Evolutionary conservation across 2,329 filamentous ascomycete genomes (phyloP).

Genomic region (Colletotrichum spinosum): DNA sequence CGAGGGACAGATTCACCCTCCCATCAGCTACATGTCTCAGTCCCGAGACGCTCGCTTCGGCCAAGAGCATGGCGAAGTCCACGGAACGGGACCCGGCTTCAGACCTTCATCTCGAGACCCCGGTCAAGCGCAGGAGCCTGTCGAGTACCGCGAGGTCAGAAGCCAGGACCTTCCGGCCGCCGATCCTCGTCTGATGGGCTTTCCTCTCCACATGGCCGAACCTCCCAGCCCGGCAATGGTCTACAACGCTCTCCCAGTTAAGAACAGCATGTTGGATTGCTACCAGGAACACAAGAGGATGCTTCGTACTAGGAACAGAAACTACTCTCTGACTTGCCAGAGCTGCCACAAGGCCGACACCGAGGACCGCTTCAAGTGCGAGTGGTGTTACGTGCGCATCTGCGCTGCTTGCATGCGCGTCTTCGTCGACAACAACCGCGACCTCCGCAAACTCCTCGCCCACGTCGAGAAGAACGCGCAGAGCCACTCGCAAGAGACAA

Average conservation of each 20-base stretch:
- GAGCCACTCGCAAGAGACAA: neutral
- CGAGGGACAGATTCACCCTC: too few relatives aligned
- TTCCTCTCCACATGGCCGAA: slow-evolving; percentile 48
- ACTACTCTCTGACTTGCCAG: slow-evolving; percentile 66
- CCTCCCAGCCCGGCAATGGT: slow-evolving; percentile 49
- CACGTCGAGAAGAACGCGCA: slow-evolving; percentile 41
- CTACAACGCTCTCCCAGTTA: slow-evolving; percentile 56
- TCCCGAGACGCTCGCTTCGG: too few relatives aligned
- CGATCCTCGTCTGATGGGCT: slow-evolving; percentile 51
- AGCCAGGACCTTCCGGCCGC: slow-evolving; percentile 44
- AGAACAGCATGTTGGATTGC: slow-evolving; percentile 58
- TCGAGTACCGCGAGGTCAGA: slow-evolving; percentile 55
- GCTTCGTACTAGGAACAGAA: slow-evolving; percentile 59
- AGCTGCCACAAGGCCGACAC: slow-evolving; percentile 60
- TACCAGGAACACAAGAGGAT: slow-evolving; percentile 61
- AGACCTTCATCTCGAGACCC: slow-evolving; percentile 4
- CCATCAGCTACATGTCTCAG: too few relatives aligned
- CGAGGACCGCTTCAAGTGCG: slow-evolving; percentile 59
- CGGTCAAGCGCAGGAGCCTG: slow-evolving; percentile 23
- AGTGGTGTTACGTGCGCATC: slow-evolving; percentile 63
- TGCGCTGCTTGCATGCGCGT: slow-evolving; percentile 60
- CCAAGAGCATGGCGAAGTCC: neutral
- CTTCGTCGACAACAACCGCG: slow-evolving; percentile 54
- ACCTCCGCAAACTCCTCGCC: slow-evolving; percentile 57
- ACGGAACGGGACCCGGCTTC: slow-evolving; percentile 12